These are phyloP conservation scores for Nyctanthes arbortristis DNA, from an alignment of 257 asterid genomes.

Conservation along the genomic window DNA sequence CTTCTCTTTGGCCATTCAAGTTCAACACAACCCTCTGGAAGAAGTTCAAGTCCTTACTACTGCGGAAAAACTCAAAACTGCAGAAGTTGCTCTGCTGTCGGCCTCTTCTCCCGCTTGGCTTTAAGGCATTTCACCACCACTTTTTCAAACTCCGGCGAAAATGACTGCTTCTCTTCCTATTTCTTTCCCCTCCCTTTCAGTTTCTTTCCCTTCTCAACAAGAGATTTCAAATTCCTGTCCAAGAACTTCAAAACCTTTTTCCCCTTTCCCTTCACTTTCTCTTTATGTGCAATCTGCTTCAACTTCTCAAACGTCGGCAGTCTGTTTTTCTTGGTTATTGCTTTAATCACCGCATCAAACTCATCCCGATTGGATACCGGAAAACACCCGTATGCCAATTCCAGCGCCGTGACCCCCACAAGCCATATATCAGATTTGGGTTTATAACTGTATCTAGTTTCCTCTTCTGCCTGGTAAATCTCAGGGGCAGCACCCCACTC, in stretches of 20 bases:
- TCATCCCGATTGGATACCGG: not conserved
- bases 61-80: not conserved
- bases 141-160: not conserved
- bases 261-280: not conserved
- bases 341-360: not conserved
- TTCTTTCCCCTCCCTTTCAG: too few species aligned
- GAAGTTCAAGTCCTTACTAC: not conserved
- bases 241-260: not conserved
- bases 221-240: not conserved
- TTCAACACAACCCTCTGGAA: not conserved
- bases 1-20: not conserved
- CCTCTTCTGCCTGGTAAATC: not conserved
- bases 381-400: not conserved
- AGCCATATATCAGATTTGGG: constrained; percentile 14
- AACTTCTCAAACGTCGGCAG: not conserved
- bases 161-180: not conserved
- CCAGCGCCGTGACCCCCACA: constrained; percentile 9
- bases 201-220: not conserved
- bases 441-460: not conserved
- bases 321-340: not conserved
- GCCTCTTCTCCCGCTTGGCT: not conserved
- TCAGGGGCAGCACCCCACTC: constrained; percentile 21
- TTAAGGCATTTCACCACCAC: not conserved
- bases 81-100: not conserved
- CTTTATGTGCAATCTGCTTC: not conserved